Conservation (phyloP, 495 filamentous ascomycete genomes). For the Xylaria venustula region DNA sequence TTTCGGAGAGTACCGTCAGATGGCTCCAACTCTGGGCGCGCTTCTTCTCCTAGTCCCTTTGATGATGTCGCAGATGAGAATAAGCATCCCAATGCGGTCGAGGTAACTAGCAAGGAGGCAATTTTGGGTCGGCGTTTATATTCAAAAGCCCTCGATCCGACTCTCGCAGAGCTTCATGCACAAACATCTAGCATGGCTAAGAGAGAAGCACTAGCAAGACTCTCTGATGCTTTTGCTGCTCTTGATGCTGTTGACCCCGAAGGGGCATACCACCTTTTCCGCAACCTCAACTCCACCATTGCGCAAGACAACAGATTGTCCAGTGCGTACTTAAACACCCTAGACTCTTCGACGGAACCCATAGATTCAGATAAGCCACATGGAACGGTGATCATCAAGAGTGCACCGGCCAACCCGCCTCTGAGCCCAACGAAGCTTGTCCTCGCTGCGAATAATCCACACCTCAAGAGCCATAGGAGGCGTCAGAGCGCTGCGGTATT, state of each 20-base stretch:
- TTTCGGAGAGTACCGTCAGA: conserved; percentile 83
- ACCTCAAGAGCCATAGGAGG: conserved; percentile 73
- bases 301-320: conserved; percentile 42
- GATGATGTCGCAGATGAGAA: conserved; percentile 42
- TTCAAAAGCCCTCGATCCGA: conserved; percentile 71
- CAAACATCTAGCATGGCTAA: conserved; percentile 73
- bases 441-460: conserved; percentile 79
- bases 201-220: conserved; percentile 73
- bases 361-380: conserved; percentile 33
- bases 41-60: conserved; percentile 32
- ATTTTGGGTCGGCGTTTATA: conserved; percentile 76
- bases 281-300: conserved; percentile 55
- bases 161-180: conserved; percentile 78
- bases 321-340: conserved; percentile 32
- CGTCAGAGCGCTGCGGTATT: conserved; percentile 59
- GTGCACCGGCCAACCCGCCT: conserved; percentile 16
- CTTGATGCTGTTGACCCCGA: conserved; percentile 89
- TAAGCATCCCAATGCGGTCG: conserved; percentile 38
- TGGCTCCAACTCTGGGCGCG: conserved; percentile 46
- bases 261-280: conserved; percentile 80
- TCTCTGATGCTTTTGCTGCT: conserved; percentile 80
- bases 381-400: conserved; percentile 49
- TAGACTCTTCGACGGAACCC: conserved; percentile 12
- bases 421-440: conserved; percentile 53
- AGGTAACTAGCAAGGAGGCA: conserved; percentile 72